A percentile compares a stretch with the other conserved stretches of the same genome.
These are phyloP conservation scores for Lactarius pseudohatsudake DNA, from an alignment of 768 basidiomycete genomes.

Conservation along the genomic window DNA sequence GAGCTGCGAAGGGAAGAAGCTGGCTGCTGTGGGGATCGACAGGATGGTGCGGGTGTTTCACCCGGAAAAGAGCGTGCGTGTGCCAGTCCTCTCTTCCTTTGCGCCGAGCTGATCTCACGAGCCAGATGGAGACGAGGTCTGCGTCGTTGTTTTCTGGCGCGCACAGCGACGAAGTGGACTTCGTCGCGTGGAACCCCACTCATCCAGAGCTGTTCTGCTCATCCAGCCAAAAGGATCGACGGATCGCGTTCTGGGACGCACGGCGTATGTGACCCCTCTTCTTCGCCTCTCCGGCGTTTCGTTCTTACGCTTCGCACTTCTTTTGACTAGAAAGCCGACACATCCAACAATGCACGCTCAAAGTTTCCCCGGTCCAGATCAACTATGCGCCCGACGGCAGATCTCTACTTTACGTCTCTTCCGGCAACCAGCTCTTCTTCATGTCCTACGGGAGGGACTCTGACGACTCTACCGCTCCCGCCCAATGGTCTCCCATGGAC, in stretches of 20 bases:
- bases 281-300: neutral
- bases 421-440: conserved; percentile 59
- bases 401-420: conserved; percentile 60
- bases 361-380: conserved; percentile 61
- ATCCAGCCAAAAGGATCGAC: conserved; percentile 71
- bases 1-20: conserved; percentile 80
- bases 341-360: conserved; percentile 58
- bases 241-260: conserved; percentile 82
- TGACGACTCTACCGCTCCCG: conserved; percentile 47
- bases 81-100: neutral
- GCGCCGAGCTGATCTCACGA: neutral
- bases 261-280: conserved; percentile 52
- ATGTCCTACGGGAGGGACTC: conserved; percentile 54
- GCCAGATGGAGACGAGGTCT: conserved; percentile 67
- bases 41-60: conserved; percentile 74
- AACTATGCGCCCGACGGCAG: conserved; percentile 74
- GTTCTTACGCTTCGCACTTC: neutral
- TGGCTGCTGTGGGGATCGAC: conserved; percentile 82
- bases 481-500: conserved; percentile 47
- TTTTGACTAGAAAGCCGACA: conserved; percentile 60
- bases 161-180: conserved; percentile 78
- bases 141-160: conserved; percentile 67
- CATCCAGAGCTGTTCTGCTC: conserved; percentile 83
- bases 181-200: conserved; percentile 81
- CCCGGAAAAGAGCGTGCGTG: conserved; percentile 72